Base-by-base conservation (phyloP, 2,329 filamentous ascomycete genomes). In the Ophiostoma pallidulum region DNA sequence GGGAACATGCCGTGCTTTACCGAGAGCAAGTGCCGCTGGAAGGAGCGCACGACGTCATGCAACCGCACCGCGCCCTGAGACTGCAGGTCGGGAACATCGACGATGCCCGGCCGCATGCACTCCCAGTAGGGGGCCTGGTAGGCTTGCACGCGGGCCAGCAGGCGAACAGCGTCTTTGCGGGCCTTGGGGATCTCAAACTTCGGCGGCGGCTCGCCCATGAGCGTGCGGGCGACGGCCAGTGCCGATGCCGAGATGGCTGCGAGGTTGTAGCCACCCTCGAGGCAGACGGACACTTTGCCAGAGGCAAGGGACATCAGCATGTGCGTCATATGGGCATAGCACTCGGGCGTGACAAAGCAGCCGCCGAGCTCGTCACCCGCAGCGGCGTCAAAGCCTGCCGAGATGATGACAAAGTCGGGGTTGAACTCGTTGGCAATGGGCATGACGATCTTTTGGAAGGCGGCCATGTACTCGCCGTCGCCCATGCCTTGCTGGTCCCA, bases 271-370 rank as follows among this genome's bases (percentile, higher is more conserved):
- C 92, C 92, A 19, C 92, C 92, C 67, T 98, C 92, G 3, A 98
- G 73, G 60, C 90, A 96, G 8, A 96, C 91, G 3, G 87, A 86
- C 13, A 98, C 75, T 60, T 90, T 95, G 24, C 92, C 92, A 38
- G 82, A 75, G 1, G 92, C 91, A 18, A 98, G 73, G 2, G 87
- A 89, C 90, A 96, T 97, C 41, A 98, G 77, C 91, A 97, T 96
- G 61, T 96, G 89, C 14, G 92, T 97, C 92, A 98, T 97, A 61
- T 98, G 91, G 13, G 90, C 87, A 62, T 97, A 98, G 61, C 92
- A 94, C 4, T 81, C 69, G 0, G 92, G 92, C 1, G 89, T 84
- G 5, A 98, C 92, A 59, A 88, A 91, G 62, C 92, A 98, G 28
- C 86, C 88, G 43, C 92, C 92, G 2, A 98, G 75, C 60, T 92